Conservation (phyloP, 1,284 basidiomycete species). For the Neolentinus lepideus region DNA sequence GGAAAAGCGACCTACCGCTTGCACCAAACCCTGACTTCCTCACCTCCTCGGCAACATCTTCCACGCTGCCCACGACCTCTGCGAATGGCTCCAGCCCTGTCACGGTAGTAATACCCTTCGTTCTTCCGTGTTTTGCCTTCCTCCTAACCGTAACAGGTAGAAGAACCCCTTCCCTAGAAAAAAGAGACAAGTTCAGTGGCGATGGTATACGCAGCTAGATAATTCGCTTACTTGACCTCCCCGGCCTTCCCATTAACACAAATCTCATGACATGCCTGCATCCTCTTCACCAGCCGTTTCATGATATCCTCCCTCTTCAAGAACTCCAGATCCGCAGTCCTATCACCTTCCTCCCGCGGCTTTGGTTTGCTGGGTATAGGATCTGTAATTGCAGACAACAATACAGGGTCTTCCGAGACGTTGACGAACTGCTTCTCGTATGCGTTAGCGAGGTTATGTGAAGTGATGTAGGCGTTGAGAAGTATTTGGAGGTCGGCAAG, state of each 20-base stretch:
- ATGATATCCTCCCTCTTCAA: conserved; percentile 67
- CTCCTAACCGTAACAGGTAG: conserved; percentile 61
- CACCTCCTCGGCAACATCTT: conserved; percentile 76
- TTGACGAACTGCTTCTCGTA: conserved; percentile 65
- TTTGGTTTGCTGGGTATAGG: conserved; percentile 19
- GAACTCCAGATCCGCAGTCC: conserved; percentile 35
- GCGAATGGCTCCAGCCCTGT: conserved; percentile 75
- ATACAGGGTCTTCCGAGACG: conserved; percentile 42
- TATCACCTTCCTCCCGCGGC: conserved; percentile 15
- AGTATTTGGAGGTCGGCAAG: conserved; percentile 44
- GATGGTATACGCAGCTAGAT: neutral
- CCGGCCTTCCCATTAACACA: conserved; percentile 40
- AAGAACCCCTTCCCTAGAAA: conserved; percentile 75
- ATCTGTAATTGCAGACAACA: conserved; percentile 41
- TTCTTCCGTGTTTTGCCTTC: conserved; percentile 66
- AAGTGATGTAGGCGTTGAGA: conserved; percentile 56
- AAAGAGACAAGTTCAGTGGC: too few relatives aligned
- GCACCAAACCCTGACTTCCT: conserved; percentile 77
- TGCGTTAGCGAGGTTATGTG: conserved; percentile 58
- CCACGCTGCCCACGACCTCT: conserved; percentile 36
- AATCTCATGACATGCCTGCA: conserved; percentile 72
- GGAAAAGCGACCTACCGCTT: conserved; percentile 42
- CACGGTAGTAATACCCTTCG: conserved; percentile 71
- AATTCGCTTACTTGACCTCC: conserved; percentile 42
- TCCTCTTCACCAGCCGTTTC: conserved; percentile 45